Evolutionary conservation across 257 asterid genomes (phyloP), one percentile per base, ranked within the genome.

Genomic region (Coffea canephora): DNA sequence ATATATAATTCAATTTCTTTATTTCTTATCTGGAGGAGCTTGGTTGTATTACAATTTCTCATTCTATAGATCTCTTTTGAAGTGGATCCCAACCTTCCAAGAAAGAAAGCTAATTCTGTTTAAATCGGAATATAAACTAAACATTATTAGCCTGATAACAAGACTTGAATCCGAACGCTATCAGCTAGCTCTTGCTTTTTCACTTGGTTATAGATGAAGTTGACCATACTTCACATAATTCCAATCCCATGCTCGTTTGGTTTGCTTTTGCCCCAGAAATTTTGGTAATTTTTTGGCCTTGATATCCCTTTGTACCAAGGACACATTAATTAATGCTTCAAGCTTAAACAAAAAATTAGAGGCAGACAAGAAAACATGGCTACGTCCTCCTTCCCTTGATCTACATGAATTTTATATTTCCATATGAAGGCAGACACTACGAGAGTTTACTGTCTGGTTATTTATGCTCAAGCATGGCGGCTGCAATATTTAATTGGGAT

Each of bases 331-430:
- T 6, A 57, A 18, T 57, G 19, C 1, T n/a, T n/a, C n/a, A n/a
- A n/a, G 14, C 14, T 6, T n/a, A 61, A 62, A 62, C 34, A 34
- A 23, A 62, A 62, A 3, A 39, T 2, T 39, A 39, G 1, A 4
- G 43, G 43, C 43, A 39, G 43, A 39, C 43, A 39, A 39, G 43
- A 1, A 39, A 39, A 39, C 71, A 12, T 66, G 46, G 9, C 5
- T 31, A 5, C 18, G 21, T 70, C 43, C 11, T 70, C 74, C 49
- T 25, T 70, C 43, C 74, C 23, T 9, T 45, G 19, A 45, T 70
- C 74, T 21, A 70, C 55, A 21, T 41, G 55, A 70, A 19, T 70
- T 41, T 70, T 8, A 43, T 70, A 70, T 70, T 70, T 70, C 55
- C 27, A 21, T 8, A 41, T 21, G 23, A 19, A 21, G 55, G 8